Percentiles rank a stretch among this genome's conserved stretches.
Evolutionary conservation across 345 rosid species (phyloP).

Genomic region (Schrenkiella parvula): DNA sequence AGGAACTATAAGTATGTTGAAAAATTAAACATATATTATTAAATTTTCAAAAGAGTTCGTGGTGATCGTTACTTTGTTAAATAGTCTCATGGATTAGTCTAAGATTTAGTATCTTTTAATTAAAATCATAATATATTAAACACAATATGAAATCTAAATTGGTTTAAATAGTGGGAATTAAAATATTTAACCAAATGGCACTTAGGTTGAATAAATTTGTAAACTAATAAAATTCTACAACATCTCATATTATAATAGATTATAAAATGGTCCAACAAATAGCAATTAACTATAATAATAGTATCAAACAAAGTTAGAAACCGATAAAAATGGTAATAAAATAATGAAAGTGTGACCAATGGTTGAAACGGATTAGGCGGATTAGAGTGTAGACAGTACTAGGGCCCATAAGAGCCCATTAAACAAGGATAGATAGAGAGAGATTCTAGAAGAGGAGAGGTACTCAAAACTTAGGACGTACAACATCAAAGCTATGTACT

Average conservation of each 20-base stretch:
- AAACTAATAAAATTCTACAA: background rate
- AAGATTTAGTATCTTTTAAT: too few relatives aligned
- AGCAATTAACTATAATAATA: background rate
- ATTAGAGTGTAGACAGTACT: background rate
- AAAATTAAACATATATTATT: background rate
- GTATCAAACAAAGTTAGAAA: too few relatives aligned
- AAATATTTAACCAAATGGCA: background rate
- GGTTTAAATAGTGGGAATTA: background rate
- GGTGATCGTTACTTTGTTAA: background rate
- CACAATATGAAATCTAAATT: background rate
- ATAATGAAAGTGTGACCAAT: background rate
- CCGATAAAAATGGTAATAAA: background rate
- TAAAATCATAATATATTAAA: background rate
- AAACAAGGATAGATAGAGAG: background rate
- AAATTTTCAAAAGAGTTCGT: background rate
- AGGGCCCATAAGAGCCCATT: conserved; percentile 12
- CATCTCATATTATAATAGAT: background rate
- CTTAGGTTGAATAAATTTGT: background rate
- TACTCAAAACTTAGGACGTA: conserved; percentile 34
- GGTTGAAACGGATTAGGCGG: background rate
- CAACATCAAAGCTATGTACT: conserved; percentile 28
- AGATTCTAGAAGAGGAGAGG: conserved; percentile 33
- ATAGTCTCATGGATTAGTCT: too few relatives aligned
- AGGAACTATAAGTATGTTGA: background rate
- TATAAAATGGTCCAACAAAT: conserved; percentile 6